Percentiles rank a stretch among this genome's conserved stretches.
phyloP scores from a whole-genome alignment of 2,329 filamentous ascomycete genomes.

The Pseudogymnoascus sp. region DNA sequence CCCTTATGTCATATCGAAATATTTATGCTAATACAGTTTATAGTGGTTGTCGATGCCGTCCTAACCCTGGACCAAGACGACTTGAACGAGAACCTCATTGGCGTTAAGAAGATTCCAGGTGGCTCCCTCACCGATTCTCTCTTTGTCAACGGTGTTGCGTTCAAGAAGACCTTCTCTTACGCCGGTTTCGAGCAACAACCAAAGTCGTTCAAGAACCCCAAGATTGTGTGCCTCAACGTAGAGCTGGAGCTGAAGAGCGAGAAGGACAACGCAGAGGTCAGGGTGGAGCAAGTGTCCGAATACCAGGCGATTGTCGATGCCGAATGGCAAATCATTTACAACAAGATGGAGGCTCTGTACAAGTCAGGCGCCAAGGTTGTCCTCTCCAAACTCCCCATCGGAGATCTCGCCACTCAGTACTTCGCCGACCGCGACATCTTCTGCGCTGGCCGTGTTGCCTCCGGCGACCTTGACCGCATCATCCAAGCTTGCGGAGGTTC shows the following conservation, averaged over 20 bases:
- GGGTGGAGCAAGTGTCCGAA: slow-evolving; percentile 95
- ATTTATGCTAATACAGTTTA: slow-evolving; percentile 23
- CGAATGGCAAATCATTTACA: slow-evolving; percentile 99
- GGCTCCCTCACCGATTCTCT: slow-evolving; percentile 92
- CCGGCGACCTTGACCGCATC: slow-evolving; percentile 91
- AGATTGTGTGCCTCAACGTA: slow-evolving; percentile 95
- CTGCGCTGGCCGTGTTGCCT: slow-evolving; percentile 86
- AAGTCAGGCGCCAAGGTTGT: slow-evolving; percentile 96
- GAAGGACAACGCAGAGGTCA: slow-evolving; percentile 97
- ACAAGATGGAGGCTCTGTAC: slow-evolving; percentile 93
- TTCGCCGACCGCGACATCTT: slow-evolving; percentile 98
- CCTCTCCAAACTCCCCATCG: slow-evolving; percentile 92
- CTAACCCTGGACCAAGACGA: slow-evolving; percentile 93
- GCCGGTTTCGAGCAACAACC: slow-evolving; percentile 99
- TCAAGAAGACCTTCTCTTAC: slow-evolving; percentile 99
- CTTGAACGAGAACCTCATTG: slow-evolving; percentile 95
- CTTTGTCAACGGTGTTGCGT: slow-evolving; percentile 95
- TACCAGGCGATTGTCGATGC: slow-evolving; percentile 99
- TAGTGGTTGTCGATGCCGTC: slow-evolving; percentile 97
- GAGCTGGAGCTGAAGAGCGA: slow-evolving; percentile 97
- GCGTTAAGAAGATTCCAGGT: slow-evolving; percentile 95
- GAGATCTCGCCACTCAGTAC: slow-evolving; percentile 93
- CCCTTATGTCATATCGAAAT: slow-evolving; percentile 6
- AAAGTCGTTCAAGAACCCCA: slow-evolving; percentile 87
- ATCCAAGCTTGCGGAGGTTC: slow-evolving; percentile 90